phyloP scores from a whole-genome alignment of 495 filamentous ascomycete genomes.

The Talaromyces stipitatus region DNA sequence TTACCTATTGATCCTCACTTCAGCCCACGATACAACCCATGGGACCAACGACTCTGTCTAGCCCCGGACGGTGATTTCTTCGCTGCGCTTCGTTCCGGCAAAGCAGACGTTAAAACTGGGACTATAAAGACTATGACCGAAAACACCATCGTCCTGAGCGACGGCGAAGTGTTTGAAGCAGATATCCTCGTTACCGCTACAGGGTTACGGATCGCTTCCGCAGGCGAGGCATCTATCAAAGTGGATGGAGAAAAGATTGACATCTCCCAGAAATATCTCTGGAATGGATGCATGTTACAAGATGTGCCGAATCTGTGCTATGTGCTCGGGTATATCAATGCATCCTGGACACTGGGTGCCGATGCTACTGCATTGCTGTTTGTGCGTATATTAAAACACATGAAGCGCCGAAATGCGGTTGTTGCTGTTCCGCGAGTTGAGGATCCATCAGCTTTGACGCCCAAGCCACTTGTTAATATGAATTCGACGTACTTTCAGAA shows the following conservation, averaged over 20 bases:
- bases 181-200: conserved; percentile 75
- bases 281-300: conserved; percentile 54
- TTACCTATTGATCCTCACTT: conserved; percentile 60
- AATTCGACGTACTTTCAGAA: conserved; percentile 7
- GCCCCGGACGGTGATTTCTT: conserved; percentile 70
- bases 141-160: conserved; percentile 48
- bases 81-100: conserved; percentile 46
- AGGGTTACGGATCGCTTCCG: conserved; percentile 52
- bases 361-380: conserved; percentile 45
- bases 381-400: conserved; percentile 32
- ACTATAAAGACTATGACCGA: conserved; percentile 56
- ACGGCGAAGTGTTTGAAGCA: conserved; percentile 49
- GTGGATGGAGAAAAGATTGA: conserved; percentile 50
- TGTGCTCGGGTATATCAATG: conserved; percentile 51
- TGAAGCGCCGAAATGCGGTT: conserved; percentile 27
- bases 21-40: conserved; percentile 61
- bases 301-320: conserved; percentile 51
- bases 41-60: conserved; percentile 67
- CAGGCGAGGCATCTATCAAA: conserved; percentile 37
- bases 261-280: conserved; percentile 39
- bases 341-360: conserved; percentile 53
- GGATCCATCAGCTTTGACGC: conserved; percentile 20
- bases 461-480: conserved; percentile 8
- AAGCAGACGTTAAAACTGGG: conserved; percentile 58
- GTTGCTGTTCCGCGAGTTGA: conserved; percentile 19